Percentiles rank a stretch among this genome's conserved stretches.
Evolutionary conservation across 345 rosid species (phyloP).

Genomic region (Arabidopsis suecica): DNA sequence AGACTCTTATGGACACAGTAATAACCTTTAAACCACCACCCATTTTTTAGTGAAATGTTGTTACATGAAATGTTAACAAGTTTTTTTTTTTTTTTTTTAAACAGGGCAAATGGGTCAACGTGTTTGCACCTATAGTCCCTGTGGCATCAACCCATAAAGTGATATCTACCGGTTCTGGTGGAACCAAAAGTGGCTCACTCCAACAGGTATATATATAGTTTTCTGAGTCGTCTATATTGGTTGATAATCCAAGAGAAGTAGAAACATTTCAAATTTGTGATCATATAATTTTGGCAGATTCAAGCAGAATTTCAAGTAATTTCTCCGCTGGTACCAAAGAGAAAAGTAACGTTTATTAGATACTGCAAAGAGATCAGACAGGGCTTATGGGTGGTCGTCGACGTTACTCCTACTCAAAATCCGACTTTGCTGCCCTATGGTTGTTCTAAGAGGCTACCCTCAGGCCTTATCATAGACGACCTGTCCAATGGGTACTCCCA

Average conservation of each 20-base stretch:
- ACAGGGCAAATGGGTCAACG: slow-evolving; percentile 63
- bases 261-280: not conserved
- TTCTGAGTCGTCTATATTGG: not conserved
- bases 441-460: slow-evolving; percentile 64
- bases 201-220: slow-evolving; percentile 51
- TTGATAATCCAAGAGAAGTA: not conserved
- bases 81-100: not conserved
- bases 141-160: slow-evolving; percentile 47
- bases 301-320: slow-evolving; percentile 64
- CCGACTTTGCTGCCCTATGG: slow-evolving; percentile 8
- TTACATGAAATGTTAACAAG: not conserved
- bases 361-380: slow-evolving; percentile 60
- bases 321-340: slow-evolving; percentile 63
- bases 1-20: slow-evolving; percentile 70
- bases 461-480: slow-evolving; percentile 71
- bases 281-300: slow-evolving; percentile 49
- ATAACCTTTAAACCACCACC: not conserved
- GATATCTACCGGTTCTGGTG: slow-evolving; percentile 48
- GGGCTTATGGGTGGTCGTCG: slow-evolving; percentile 74
- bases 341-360: slow-evolving; percentile 65
- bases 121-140: slow-evolving; percentile 60
- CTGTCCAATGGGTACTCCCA: slow-evolving; percentile 56
- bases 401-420: slow-evolving; percentile 53
- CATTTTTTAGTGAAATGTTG: not conserved
- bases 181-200: slow-evolving; percentile 53